These are phyloP conservation scores for Nannizziopsis arthrosporioides DNA, from an alignment of 2,329 filamentous ascomycete genomes.

Conservation along the genomic window DNA sequence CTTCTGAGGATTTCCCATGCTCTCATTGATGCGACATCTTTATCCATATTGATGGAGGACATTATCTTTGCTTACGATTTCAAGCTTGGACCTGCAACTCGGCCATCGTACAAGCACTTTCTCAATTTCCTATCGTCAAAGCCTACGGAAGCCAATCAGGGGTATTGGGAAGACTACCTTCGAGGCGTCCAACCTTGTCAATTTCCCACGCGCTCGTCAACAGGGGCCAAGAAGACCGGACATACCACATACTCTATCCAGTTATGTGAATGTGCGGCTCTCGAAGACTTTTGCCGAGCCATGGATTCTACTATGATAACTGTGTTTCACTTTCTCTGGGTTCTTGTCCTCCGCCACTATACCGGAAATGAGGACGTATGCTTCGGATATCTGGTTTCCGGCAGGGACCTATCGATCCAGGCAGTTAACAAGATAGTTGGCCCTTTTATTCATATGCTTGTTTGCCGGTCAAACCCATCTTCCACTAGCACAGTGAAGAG, in stretches of 20 bases:
- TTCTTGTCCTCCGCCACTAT: constrained; percentile 25
- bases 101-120: not conserved
- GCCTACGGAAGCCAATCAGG: not conserved
- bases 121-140: not conserved
- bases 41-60: not conserved
- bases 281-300: constrained; percentile 9
- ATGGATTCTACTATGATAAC: constrained; percentile 26
- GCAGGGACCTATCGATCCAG: constrained; percentile 28
- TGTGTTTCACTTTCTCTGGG: constrained; percentile 47
- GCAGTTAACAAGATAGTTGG: constrained; percentile 31
- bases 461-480: constrained; percentile 36
- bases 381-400: constrained; percentile 32
- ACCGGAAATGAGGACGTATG: constrained; percentile 28
- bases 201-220: constrained; percentile 28
- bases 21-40: not conserved
- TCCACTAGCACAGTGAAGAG: constrained; percentile 28
- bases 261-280: too few relatives aligned
- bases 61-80: not conserved
- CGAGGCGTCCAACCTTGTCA: constrained; percentile 21
- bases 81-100: not conserved
- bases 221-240: constrained; percentile 18
- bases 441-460: constrained; percentile 44
- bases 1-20: too few relatives aligned
- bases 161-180: constrained; percentile 6
- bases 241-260: constrained; percentile 23